These are phyloP conservation scores for Candida namnaoensis DNA, from an alignment of 805 yeast genomes.

Conservation along the genomic window DNA sequence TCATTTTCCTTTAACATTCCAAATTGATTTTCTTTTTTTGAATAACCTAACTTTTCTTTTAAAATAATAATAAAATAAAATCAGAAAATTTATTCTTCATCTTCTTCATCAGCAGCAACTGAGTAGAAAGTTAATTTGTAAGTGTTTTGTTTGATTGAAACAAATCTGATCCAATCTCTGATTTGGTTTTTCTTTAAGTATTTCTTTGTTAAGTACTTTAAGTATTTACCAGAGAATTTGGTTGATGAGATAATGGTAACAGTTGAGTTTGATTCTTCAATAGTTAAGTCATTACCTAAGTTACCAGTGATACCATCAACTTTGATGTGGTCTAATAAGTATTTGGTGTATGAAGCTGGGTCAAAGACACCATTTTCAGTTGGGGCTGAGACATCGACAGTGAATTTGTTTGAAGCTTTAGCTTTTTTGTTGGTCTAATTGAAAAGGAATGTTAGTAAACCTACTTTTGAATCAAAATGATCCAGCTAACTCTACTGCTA, in stretches of 20 bases:
- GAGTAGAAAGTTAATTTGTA: conserved; percentile 99
- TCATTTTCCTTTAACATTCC: too few relatives aligned
- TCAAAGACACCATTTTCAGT: conserved; percentile 96
- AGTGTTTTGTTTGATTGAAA: conserved; percentile 88
- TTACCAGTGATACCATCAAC: conserved; percentile 94
- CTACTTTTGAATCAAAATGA: conserved; percentile 2
- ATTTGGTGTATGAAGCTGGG: conserved; percentile 95
- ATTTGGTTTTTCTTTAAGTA: conserved; percentile 99
- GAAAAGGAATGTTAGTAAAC: not conserved
- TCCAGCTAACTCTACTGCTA: conserved; percentile 64
- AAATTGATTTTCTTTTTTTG: too few relatives aligned
- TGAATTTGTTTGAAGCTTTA: conserved; percentile 80
- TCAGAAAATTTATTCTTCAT: conserved; percentile 64
- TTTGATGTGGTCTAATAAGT: conserved; percentile 98
- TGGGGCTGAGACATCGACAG: conserved; percentile 95
- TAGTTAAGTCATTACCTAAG: conserved; percentile 92
- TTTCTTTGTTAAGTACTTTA: conserved; percentile 98
- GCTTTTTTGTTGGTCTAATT: conserved; percentile 70
- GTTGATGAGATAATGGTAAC: conserved; percentile 83
- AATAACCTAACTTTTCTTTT: too few relatives aligned
- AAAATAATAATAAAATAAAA: not conserved
- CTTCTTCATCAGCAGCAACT: conserved; percentile 94
- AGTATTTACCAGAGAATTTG: conserved; percentile 99
- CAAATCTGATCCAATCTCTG: conserved; percentile 99
- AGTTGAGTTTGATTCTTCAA: conserved; percentile 83